Base-by-base conservation (phyloP, 2,329 filamentous ascomycete species). In the Cordyceps fumosorosea region DNA sequence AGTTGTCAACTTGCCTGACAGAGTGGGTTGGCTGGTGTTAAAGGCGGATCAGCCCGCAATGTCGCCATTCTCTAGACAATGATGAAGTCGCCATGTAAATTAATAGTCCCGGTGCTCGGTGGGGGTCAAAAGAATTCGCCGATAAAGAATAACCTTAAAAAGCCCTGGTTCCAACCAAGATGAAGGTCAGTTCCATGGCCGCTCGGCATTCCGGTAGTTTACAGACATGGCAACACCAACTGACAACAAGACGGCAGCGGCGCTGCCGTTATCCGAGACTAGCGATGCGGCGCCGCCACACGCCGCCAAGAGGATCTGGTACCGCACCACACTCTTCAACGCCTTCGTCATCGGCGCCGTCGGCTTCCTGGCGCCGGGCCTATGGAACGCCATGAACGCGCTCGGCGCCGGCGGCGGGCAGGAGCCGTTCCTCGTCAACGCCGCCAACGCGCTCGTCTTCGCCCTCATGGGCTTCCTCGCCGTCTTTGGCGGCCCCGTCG, bases 311-410 rank as follows among this genome's bases (percentile, higher is more conserved):
- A 62, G 66, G 40, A 68, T 60, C 44, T 84, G 81, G 81, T 80
- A 82, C 64, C 78, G 75, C 57, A 76, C 75, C 2, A 82, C 80
- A 0, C 73, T 84, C 1, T 83, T 82, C 74, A 81, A 84, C 67
- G 80, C 80, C 45, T 78, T 78, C 54, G 73, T 84, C 18, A 81
- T 83, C 52, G 81, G 81, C 14, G 75, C 73, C 16, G 80, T 82
- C 0, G 81, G 80, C 1, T 83, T 83, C 65, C 72, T 81, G 42
- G 77, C 77, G 0, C 79, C 79, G 0, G 79, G 79, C 0, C 69
- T 84, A 3, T 84, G 82, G 81, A 83, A 82, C 67, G 81, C 81
- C 1, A 82, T 84, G 78, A 83, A 80, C 64, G 73, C 75, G 1
- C 71, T 82, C 5, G 81, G 81, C 18, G 81, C 81, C 1, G 81